Conservation (phyloP, 495 filamentous ascomycete species). For the Xylaria telfairii region DNA sequence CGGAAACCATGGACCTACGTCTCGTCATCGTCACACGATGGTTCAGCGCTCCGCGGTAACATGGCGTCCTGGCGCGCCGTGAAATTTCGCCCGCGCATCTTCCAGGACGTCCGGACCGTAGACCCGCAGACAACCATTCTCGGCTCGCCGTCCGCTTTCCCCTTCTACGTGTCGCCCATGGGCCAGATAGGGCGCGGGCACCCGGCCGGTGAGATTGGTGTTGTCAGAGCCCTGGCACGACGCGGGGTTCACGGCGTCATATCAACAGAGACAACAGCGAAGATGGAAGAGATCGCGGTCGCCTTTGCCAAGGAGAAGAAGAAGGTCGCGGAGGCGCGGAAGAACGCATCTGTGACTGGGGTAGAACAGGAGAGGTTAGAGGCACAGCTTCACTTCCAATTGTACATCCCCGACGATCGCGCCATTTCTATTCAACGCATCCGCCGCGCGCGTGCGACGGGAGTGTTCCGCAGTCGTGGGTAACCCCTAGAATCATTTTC, state of each 20-base stretch:
- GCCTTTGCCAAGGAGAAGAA: conserved; percentile 34
- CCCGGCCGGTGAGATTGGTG: conserved; percentile 74
- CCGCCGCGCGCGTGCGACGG: conserved; percentile 64
- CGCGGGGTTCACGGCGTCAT: conserved; percentile 39
- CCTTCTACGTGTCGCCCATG: conserved; percentile 81
- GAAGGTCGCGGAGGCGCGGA: conserved; percentile 29
- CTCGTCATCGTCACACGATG: conserved; percentile 76
- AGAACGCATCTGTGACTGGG: conserved; percentile 39
- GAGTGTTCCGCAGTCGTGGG: conserved; percentile 55
- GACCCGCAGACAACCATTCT: conserved; percentile 78
- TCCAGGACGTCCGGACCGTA: conserved; percentile 76
- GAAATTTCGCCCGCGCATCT: conserved; percentile 79
- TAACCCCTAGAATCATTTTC: too few species aligned
- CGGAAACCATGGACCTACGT: conserved; percentile 85
- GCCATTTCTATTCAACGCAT: conserved; percentile 66
- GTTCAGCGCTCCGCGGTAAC: conserved; percentile 82
- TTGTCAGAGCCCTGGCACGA: conserved; percentile 56
- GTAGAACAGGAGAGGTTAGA: conserved; percentile 52
- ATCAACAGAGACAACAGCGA: conserved; percentile 51
- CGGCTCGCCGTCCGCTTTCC: conserved; percentile 71
- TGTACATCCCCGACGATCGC: conserved; percentile 71
- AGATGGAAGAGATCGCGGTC: conserved; percentile 49
- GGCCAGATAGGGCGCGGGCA: conserved; percentile 71
- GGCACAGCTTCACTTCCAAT: conserved; percentile 59
- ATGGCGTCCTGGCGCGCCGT: conserved; percentile 84